A percentile compares a stretch with the other conserved stretches of the same genome.
Conservation (phyloP, 2,329 filamentous ascomycete species). For the Calonectria hawksworthii region DNA sequence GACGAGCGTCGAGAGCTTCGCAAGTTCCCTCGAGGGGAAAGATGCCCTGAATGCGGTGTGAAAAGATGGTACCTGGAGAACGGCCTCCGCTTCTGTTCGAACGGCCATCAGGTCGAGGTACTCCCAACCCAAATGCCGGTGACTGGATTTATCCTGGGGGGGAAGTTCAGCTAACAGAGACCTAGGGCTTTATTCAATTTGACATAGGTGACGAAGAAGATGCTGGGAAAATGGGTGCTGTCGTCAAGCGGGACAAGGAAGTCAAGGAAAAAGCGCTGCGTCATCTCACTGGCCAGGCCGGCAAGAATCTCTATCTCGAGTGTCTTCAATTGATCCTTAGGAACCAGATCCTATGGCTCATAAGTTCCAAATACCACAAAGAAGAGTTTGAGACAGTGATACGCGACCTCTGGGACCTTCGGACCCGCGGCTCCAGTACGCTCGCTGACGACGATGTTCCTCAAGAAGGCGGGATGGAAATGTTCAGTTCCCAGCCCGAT, state of each 20-base stretch:
- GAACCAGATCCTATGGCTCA: constrained; percentile 82
- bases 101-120: constrained; percentile 85
- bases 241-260: constrained; percentile 70
- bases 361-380: constrained; percentile 76
- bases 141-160: neutral
- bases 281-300: constrained; percentile 75
- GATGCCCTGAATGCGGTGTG: constrained; percentile 77
- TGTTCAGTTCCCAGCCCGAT: constrained; percentile 57
- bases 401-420: constrained; percentile 87
- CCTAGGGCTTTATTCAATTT: constrained; percentile 67
- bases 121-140: neutral
- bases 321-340: constrained; percentile 87
- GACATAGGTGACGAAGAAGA: constrained; percentile 78
- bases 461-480: constrained; percentile 47
- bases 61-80: constrained; percentile 80
- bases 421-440: constrained; percentile 63
- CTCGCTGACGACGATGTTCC: constrained; percentile 46
- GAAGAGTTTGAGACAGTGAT: constrained; percentile 83
- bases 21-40: constrained; percentile 66
- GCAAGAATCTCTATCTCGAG: constrained; percentile 84
- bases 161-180: constrained; percentile 1
- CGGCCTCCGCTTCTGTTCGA: constrained; percentile 83
- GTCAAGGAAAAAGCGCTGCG: constrained; percentile 65
- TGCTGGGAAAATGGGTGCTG: constrained; percentile 72
- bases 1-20: constrained; percentile 59